phyloP scores from a whole-genome alignment of 1,139 yeast genomes.

The Blastobotrys buckinghamii region DNA sequence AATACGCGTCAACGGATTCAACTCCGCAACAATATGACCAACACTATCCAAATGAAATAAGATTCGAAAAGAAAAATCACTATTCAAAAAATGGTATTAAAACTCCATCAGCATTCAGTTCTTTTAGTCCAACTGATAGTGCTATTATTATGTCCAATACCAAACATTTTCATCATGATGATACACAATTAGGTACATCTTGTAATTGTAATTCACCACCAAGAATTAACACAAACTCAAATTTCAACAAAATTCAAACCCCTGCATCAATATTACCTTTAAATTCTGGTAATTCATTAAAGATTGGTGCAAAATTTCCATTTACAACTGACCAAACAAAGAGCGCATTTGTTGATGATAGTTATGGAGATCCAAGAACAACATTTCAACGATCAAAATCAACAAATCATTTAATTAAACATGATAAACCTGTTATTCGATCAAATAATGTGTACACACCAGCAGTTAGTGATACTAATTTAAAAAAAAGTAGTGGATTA shows the following conservation, averaged over 20 bases:
- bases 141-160: background rate
- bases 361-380: conserved; percentile 4
- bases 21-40: background rate
- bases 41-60: background rate
- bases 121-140: conserved; percentile 4
- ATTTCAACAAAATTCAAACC: conserved; percentile 27
- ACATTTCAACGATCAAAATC: conserved; percentile 1
- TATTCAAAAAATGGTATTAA: background rate
- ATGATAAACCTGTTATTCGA: background rate
- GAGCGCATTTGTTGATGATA: background rate
- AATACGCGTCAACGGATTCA: background rate
- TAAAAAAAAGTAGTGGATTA: background rate
- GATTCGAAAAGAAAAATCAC: background rate
- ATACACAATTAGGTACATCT: conserved; percentile 1
- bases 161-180: conserved; percentile 1
- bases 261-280: conserved; percentile 29
- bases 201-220: conserved; percentile 9
- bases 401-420: background rate
- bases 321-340: conserved; percentile 18
- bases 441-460: background rate
- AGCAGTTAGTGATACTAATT: background rate
- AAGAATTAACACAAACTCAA: background rate
- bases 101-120: conserved; percentile 7
- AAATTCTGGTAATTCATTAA: conserved; percentile 20
- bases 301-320: conserved; percentile 33